phyloP scores from a whole-genome alignment of 345 rosid genomes.

The Euphorbia lathyris region DNA sequence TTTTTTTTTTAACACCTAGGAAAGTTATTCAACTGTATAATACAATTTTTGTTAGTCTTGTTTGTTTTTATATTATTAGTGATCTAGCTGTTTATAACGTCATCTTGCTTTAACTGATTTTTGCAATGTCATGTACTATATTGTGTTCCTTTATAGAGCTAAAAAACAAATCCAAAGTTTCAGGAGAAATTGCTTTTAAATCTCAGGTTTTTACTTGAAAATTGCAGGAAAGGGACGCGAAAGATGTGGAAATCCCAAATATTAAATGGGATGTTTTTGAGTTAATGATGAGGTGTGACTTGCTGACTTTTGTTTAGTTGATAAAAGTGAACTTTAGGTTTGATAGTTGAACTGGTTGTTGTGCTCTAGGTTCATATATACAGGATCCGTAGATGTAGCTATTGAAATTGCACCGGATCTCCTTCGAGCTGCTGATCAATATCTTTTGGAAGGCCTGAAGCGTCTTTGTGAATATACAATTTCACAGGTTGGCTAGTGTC shows the following conservation, averaged over 20 bases:
- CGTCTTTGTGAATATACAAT: conserved; percentile 65
- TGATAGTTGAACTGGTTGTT: conserved; percentile 2
- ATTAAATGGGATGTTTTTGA: conserved; percentile 74
- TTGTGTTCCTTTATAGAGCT: not conserved
- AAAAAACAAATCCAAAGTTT: not conserved
- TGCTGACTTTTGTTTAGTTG: not conserved
- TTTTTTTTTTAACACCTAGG: not conserved
- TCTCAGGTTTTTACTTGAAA: conserved; percentile 6
- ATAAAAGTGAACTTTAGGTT: not conserved
- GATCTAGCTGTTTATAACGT: not conserved
- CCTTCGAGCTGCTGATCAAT: conserved; percentile 81
- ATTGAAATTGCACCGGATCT: conserved; percentile 59
- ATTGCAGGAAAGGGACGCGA: conserved; percentile 62
- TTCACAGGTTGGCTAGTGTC: conserved; percentile 46
- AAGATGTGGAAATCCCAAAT: conserved; percentile 73
- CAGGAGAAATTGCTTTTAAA: not conserved
- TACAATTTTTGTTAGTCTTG: not conserved
- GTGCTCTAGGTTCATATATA: conserved; percentile 60
- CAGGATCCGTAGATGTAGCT: conserved; percentile 50
- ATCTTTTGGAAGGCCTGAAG: conserved; percentile 68
- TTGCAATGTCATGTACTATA: not conserved
- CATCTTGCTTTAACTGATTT: not conserved
- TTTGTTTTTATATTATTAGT: not conserved
- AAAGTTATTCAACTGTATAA: not conserved
- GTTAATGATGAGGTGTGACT: conserved; percentile 63